Base-by-base conservation (phyloP, 2,329 filamentous ascomycete genomes). In the Sporothrix globosa region DNA sequence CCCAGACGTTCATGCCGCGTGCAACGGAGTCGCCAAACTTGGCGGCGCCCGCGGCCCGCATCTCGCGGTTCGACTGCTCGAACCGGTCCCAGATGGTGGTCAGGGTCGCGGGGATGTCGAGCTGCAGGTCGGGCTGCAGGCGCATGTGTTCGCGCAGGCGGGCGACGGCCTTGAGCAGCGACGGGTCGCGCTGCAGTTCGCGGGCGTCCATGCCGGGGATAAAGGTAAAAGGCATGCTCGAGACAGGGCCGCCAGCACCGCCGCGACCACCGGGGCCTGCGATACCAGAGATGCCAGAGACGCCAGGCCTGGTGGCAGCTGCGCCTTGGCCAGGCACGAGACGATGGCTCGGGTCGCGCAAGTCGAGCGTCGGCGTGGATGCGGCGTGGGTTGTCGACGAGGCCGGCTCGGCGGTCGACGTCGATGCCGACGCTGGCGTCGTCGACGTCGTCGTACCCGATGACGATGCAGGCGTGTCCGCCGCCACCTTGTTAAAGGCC, bases 1-100 rank as follows among this genome's bases (percentile, higher is more conserved):
- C 82, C 84, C 84, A 86, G 0, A 85, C 74, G 61, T 83, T 84
- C 67, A 82, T 81, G 68, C 78, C 78, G 0, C 74, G 75, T n/a
- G 76, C 80, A 0, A 75, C 78, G 63, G 69, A 63, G 69, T 74
- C 71, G 50, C 73, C 73, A 27, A 70, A 73, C 48, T 72, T 73
- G 67, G 69, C 67, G 4, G 76, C 73, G 2, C 79, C 76, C 0
- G 75, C 74, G 1, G 76, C 75, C 2, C 79, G 77, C 14, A 83
- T 77, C 0, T 78, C 76, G 1, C 77, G 77, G 66, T 81, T 82
- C 21, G 80, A 81, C 53, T 82, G 78, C 41, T 86, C 82, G 21
- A 85, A 83, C 1, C 81, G 80, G 0, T 77, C 75, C 14, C 78
- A 81, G 7, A 86, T 77, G 0, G 77, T 77, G 1, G 81, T 77